phyloP scores from a whole-genome alignment of 805 yeast genomes.

The Saturnispora kantuleensis region DNA sequence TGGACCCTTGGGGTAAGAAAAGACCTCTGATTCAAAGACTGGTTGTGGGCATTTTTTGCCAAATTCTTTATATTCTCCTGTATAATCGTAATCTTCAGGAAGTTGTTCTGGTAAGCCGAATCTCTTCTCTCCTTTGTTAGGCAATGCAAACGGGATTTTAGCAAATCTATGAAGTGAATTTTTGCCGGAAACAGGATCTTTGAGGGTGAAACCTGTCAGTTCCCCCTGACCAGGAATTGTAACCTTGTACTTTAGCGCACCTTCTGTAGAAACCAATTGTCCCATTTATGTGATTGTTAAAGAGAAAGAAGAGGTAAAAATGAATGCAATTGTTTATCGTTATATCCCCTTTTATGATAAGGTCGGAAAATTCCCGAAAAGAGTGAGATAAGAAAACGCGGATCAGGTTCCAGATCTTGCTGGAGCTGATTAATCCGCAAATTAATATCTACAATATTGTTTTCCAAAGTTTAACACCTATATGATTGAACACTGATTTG shows the following conservation, averaged over 20 bases:
- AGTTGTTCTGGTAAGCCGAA: conserved; percentile 24
- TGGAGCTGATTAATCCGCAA: too few relatives aligned
- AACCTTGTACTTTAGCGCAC: conserved; percentile 13
- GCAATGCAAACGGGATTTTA: conserved; percentile 28
- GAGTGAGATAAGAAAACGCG: too few relatives aligned
- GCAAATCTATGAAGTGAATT: conserved; percentile 23
- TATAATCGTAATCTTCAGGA: conserved; percentile 27
- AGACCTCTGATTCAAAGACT: conserved; percentile 18
- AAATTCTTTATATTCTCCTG: conserved; percentile 28
- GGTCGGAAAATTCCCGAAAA: too few relatives aligned
- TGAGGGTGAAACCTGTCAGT: conserved; percentile 22
- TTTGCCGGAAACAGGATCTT: conserved; percentile 10
- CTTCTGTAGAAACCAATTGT: conserved; percentile 16
- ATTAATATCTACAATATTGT: too few relatives aligned
- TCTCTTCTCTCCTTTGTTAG: conserved; percentile 21
- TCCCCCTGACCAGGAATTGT: conserved; percentile 22
- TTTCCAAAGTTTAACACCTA: too few relatives aligned
- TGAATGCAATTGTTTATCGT: background rate
- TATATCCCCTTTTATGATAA: too few relatives aligned
- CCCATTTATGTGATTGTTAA: conserved; percentile 6
- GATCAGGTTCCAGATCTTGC: too few relatives aligned
- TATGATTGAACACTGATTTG: too few relatives aligned
- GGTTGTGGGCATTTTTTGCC: conserved; percentile 32
- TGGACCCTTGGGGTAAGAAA: conserved; percentile 18
- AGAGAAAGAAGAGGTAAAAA: background rate